Conservation (phyloP, 768 basidiomycete species). For the Russula sp. region DNA sequence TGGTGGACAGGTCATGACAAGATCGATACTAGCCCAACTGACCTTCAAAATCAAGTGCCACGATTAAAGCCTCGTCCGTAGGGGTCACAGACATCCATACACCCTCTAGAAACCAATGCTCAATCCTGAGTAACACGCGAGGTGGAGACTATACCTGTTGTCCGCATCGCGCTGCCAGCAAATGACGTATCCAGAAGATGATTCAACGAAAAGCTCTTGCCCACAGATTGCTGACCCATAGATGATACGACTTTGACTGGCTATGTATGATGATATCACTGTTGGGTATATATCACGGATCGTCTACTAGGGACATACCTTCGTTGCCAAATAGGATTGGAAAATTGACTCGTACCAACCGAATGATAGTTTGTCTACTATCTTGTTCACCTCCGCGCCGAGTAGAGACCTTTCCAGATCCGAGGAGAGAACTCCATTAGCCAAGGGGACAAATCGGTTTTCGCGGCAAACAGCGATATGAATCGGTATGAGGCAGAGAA, state of each 20-base stretch:
- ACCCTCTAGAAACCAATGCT: conserved; percentile 36
- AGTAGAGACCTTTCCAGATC: conserved; percentile 47
- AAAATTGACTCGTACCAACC: conserved; percentile 65
- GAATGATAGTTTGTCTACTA: conserved; percentile 50
- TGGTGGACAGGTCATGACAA: background rate
- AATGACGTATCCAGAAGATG: conserved; percentile 61
- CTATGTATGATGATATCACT: conserved; percentile 27
- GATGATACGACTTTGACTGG: conserved; percentile 62
- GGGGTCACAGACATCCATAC: conserved; percentile 67
- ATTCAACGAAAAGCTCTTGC: conserved; percentile 53
- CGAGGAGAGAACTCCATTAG: conserved; percentile 48
- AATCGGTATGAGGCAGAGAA: conserved; percentile 59
- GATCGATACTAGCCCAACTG: background rate
- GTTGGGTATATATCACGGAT: background rate
- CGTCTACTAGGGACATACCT: conserved; percentile 31
- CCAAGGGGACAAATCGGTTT: conserved; percentile 56
- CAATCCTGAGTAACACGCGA: background rate
- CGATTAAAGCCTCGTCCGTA: conserved; percentile 46
- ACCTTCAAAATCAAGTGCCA: conserved; percentile 64
- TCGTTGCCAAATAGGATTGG: conserved; percentile 55
- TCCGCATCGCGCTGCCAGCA: conserved; percentile 59
- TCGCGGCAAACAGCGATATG: conserved; percentile 56
- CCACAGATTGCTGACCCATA: conserved; percentile 65
- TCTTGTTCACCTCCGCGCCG: conserved; percentile 51
- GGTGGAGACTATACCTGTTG: conserved; percentile 35